phyloP scores from a whole-genome alignment of 208 protist species.

The Tritrichomonas musculus region DNA sequence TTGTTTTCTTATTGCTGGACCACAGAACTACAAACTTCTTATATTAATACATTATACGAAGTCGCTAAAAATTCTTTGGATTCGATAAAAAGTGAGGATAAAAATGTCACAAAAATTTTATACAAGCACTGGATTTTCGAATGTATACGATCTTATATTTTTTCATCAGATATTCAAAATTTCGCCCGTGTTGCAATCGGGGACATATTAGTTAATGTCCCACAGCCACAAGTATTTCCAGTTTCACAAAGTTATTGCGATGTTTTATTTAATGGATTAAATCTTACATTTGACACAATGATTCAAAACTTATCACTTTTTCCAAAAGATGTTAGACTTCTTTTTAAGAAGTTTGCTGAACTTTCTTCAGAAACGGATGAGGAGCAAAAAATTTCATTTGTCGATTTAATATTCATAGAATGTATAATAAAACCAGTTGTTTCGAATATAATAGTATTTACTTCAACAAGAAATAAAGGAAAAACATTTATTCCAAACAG shows the following conservation, averaged over 20 bases:
- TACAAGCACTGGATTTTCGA: not conserved
- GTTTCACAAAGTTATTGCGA: too few species aligned
- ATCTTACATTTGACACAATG: not conserved
- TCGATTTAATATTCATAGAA: not conserved
- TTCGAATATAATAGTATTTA: not conserved
- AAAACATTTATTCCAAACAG: too few species aligned
- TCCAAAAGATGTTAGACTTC: not conserved
- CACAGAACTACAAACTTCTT: not conserved
- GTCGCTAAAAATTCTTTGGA: not conserved
- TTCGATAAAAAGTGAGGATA: too few species aligned
- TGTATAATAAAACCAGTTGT: not conserved
- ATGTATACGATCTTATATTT: not conserved
- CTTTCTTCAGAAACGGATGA: not conserved
- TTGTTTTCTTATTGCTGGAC: not conserved
- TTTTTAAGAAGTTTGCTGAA: not conserved
- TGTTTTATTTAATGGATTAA: too few species aligned
- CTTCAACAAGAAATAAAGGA: too few species aligned
- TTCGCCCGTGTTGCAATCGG: not conserved
- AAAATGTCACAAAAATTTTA: too few species aligned
- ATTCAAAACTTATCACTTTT: not conserved
- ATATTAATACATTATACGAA: not conserved
- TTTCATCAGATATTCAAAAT: not conserved
- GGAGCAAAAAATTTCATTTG: not conserved
- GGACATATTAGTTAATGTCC: too few species aligned
- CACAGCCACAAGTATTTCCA: too few species aligned